Evolutionary conservation across 805 yeast genomes (phyloP).

Genomic region (Maudiozyma saulgeensis): DNA sequence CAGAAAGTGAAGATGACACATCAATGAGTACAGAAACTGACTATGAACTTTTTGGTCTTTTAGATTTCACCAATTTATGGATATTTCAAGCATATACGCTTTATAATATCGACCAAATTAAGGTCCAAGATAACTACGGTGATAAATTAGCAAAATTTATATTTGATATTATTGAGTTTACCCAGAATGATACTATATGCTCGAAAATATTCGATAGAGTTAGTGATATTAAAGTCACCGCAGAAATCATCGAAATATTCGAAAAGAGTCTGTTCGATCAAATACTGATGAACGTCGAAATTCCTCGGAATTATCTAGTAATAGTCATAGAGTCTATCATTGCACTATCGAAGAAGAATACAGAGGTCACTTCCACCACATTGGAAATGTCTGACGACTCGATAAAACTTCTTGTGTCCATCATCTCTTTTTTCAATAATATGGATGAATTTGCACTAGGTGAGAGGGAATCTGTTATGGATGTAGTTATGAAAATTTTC

Average conservation of each 20-base stretch:
- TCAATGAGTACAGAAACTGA: conserved; percentile 5
- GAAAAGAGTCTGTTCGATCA: conserved; percentile 20
- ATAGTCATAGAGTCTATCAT: conserved; percentile 19
- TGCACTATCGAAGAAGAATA: conserved; percentile 15
- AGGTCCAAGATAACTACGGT: background rate
- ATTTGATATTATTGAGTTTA: conserved; percentile 13
- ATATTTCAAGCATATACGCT: conserved; percentile 22
- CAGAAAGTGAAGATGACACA: conserved; percentile 3
- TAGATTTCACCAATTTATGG: conserved; percentile 28
- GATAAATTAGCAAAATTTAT: conserved; percentile 10
- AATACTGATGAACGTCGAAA: conserved; percentile 6
- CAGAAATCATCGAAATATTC: conserved; percentile 12
- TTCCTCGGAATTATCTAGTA: conserved; percentile 8
- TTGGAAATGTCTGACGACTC: conserved; percentile 1
- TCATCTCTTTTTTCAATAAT: conserved; percentile 9
- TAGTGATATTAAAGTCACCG: conserved; percentile 7
- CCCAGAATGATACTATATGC: conserved; percentile 19
- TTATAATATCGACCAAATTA: conserved; percentile 8
- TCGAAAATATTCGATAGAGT: conserved; percentile 21
- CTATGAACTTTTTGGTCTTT: conserved; percentile 7
- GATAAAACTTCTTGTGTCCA: conserved; percentile 9
- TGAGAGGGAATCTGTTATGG: conserved; percentile 10
- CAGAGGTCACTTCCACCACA: conserved; percentile 4
- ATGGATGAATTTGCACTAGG: conserved; percentile 7
- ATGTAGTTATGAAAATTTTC: conserved; percentile 19